Conservation (phyloP, 148 eudicot species). For the Rhododendron griersonianum region DNA sequence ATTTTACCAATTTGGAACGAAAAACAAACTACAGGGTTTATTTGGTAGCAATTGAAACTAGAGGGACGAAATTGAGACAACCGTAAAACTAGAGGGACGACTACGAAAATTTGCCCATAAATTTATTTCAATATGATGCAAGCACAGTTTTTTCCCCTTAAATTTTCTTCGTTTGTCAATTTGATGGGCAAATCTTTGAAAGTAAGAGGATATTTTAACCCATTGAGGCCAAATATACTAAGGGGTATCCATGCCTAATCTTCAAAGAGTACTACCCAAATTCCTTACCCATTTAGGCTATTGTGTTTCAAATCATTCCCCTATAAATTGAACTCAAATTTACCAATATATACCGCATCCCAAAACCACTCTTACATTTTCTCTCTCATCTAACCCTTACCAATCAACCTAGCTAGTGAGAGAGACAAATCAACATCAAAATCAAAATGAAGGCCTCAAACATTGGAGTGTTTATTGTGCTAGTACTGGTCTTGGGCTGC, state of each 20-base stretch:
- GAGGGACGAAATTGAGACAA: no score
- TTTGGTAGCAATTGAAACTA: no score
- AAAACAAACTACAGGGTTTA: no score
- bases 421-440: neutral
- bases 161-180: neutral
- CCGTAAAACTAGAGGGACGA: no score
- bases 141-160: neutral
- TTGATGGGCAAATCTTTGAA: neutral
- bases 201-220: neutral
- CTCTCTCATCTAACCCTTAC: neutral
- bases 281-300: neutral
- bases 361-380: neutral
- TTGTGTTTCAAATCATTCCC: neutral
- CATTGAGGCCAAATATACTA: neutral
- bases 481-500: neutral
- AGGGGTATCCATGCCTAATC: neutral
- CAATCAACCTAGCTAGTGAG: neutral
- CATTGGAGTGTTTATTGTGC: neutral
- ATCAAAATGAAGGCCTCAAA: neutral
- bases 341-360: neutral
- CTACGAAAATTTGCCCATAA: no score
- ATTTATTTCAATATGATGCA: neutral
- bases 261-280: neutral
- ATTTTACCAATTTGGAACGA: no score
- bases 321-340: neutral